Evolutionary conservation across 306 rosid genomes (phyloP).

Genomic region (Cicer chorassanicum): DNA sequence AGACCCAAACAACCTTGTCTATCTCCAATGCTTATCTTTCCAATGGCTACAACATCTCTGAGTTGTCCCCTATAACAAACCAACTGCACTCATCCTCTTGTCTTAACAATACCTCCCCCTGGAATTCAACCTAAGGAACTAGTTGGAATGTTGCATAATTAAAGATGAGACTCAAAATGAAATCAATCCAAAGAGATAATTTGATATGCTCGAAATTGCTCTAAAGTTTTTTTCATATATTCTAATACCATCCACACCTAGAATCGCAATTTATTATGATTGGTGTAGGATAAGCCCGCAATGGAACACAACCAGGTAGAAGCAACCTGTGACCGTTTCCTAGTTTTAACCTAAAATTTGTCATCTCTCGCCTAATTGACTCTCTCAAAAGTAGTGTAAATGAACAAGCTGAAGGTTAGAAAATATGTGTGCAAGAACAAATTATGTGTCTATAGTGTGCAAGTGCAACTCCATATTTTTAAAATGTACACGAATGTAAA

Average conservation of each 20-base stretch:
- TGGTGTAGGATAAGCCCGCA: background rate
- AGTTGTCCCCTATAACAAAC: too few relatives aligned
- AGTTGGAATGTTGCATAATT: background rate
- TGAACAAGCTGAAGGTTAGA: slow-evolving; percentile 5
- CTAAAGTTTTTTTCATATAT: background rate
- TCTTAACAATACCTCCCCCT: too few relatives aligned
- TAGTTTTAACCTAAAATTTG: background rate
- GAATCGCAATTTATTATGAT: background rate
- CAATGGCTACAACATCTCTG: too few relatives aligned
- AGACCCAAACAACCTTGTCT: slow-evolving; percentile 19
- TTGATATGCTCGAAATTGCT: background rate
- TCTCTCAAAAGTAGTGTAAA: background rate
- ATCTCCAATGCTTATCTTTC: background rate
- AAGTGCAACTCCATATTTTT: slow-evolving; percentile 16
- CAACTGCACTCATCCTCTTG: too few relatives aligned
- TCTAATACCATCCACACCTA: background rate
- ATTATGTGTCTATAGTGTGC: background rate
- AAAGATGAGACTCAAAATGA: background rate
- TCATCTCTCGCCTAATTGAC: background rate
- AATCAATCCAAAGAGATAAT: background rate
- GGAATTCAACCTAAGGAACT: background rate
- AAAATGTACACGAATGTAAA: slow-evolving; percentile 25
- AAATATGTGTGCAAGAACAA: background rate
- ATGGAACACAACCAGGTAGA: background rate
- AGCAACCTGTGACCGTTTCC: background rate